These are phyloP conservation scores for Hamamelis virginiana DNA, from an alignment of 164 flowering plant genomes.

Conservation along the genomic window DNA sequence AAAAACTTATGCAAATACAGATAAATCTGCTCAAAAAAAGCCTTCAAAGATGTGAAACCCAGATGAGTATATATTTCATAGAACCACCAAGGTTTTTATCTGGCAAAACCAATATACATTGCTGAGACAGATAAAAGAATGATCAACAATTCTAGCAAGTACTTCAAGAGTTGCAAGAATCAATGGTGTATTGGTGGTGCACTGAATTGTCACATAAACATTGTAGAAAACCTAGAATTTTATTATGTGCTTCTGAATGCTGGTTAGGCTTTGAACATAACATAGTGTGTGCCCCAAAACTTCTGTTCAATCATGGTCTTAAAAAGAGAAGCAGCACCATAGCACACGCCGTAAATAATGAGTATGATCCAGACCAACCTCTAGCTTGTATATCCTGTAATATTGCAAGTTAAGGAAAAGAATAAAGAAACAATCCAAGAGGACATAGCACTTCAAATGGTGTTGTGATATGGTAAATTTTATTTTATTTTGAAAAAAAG, in stretches of 20 bases:
- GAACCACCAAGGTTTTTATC: neutral
- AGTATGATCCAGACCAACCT: conserved; percentile 9
- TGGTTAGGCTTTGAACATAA: neutral
- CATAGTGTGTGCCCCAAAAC: neutral
- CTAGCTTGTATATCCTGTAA: conserved; percentile 21
- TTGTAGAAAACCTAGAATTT: neutral
- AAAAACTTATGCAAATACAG: too few species aligned
- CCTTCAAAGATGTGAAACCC: too few species aligned
- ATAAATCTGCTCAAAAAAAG: too few species aligned
- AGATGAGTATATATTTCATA: too few species aligned
- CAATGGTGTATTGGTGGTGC: neutral
- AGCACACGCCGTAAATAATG: conserved; percentile 11
- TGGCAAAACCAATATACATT: conserved; percentile 8
- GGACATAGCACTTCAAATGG: neutral
- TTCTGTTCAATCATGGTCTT: conserved; percentile 11
- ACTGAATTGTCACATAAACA: neutral
- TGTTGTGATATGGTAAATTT: neutral
- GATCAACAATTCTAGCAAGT: conserved; percentile 16
- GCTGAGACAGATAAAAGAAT: conserved; percentile 5
- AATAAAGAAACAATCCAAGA: neutral
- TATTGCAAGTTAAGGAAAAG: neutral
- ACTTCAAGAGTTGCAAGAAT: conserved; percentile 11
- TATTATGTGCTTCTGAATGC: conserved; percentile 3
- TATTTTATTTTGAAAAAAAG: too few species aligned
- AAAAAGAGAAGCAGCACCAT: conserved; percentile 15